Evolutionary conservation across 2,329 filamentous ascomycete species (phyloP).

Genomic region (Drechslera avenae): DNA sequence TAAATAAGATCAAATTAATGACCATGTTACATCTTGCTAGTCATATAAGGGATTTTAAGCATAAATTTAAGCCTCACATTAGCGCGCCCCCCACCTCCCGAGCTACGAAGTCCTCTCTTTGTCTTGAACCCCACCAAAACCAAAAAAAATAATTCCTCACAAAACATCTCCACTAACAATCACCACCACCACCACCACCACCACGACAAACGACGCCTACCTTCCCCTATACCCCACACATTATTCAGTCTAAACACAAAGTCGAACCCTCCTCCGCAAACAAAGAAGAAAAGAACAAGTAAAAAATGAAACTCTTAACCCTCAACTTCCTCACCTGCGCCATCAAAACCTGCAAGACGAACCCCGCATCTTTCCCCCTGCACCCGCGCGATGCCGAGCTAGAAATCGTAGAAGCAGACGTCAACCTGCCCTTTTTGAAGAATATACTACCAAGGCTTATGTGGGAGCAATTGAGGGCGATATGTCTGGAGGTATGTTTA

Average conservation of each 20-base stretch:
- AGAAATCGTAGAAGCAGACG: constrained; percentile 78
- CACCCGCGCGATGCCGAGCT: constrained; percentile 93
- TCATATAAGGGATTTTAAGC: constrained; percentile 22
- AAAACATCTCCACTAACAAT: neutral
- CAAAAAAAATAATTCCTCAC: constrained; percentile 7
- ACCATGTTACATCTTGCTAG: too few relatives aligned
- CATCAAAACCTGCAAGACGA: constrained; percentile 89
- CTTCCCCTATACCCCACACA: neutral
- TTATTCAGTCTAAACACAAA: neutral
- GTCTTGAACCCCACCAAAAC: constrained; percentile 4
- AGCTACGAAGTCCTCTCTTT: too few relatives aligned
- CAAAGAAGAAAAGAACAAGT: neutral
- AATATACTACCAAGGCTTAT: constrained; percentile 88
- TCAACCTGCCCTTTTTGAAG: constrained; percentile 78
- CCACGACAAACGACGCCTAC: neutral
- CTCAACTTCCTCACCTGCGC: constrained; percentile 97
- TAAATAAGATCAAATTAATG: too few relatives aligned
- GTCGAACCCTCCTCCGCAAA: too few relatives aligned
- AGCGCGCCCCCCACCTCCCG: constrained; percentile 13
- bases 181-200: too few relatives aligned
- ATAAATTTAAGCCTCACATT: constrained; percentile 23
- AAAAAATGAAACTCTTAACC: constrained; percentile 86
- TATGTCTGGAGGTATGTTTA: constrained; percentile 71
- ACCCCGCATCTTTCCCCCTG: constrained; percentile 79
- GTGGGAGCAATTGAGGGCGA: constrained; percentile 79